Percentiles rank a stretch among this genome's conserved stretches.
Evolutionary conservation across 2,329 filamentous ascomycete genomes (phyloP).

Genomic region (Phialophora verrucosa): DNA sequence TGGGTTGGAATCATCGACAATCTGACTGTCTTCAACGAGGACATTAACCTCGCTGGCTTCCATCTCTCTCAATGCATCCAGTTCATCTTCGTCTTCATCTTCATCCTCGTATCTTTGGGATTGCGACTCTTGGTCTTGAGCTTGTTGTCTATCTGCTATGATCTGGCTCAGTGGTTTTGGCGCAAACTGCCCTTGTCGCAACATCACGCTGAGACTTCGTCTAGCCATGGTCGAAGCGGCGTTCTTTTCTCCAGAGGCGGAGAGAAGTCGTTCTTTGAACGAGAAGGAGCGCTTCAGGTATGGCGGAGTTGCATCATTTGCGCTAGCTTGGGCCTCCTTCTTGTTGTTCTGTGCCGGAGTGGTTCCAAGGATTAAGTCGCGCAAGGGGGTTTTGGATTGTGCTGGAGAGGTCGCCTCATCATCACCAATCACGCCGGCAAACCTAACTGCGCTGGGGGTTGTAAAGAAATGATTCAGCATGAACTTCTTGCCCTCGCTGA

Average conservation of each 20-base stretch:
- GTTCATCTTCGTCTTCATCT: slow-evolving; percentile 51
- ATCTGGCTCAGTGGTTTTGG: slow-evolving; percentile 36
- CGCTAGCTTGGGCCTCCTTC: background rate
- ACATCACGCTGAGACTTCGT: slow-evolving; percentile 27
- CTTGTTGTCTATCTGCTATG: slow-evolving; percentile 29
- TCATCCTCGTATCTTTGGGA: slow-evolving; percentile 39
- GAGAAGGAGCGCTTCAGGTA: slow-evolving; percentile 38
- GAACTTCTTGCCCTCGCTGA: slow-evolving; percentile 52
- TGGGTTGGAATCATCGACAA: slow-evolving; percentile 21
- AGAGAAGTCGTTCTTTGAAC: slow-evolving; percentile 40
- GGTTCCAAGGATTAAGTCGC: slow-evolving; percentile 24
- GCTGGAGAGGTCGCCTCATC: slow-evolving; percentile 12
- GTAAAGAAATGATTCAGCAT: slow-evolving; percentile 54
- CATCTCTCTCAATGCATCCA: slow-evolving; percentile 52
- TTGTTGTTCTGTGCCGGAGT: slow-evolving; percentile 21
- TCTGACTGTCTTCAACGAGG: slow-evolving; percentile 49
- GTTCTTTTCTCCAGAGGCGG: slow-evolving; percentile 26
- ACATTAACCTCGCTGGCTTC: slow-evolving; percentile 45
- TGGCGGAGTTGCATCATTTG: slow-evolving; percentile 34
- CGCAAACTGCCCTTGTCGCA: slow-evolving; percentile 21
- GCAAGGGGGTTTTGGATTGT: slow-evolving; percentile 39
- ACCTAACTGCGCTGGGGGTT: slow-evolving; percentile 53
- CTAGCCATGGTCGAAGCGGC: slow-evolving; percentile 16
- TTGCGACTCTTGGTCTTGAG: slow-evolving; percentile 4
- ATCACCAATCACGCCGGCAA: slow-evolving; percentile 45